A percentile compares a stretch with the other conserved stretches of the same genome.
Conservation (phyloP, 2,329 filamentous ascomycete species). For the Cyphellophora attinorum region DNA sequence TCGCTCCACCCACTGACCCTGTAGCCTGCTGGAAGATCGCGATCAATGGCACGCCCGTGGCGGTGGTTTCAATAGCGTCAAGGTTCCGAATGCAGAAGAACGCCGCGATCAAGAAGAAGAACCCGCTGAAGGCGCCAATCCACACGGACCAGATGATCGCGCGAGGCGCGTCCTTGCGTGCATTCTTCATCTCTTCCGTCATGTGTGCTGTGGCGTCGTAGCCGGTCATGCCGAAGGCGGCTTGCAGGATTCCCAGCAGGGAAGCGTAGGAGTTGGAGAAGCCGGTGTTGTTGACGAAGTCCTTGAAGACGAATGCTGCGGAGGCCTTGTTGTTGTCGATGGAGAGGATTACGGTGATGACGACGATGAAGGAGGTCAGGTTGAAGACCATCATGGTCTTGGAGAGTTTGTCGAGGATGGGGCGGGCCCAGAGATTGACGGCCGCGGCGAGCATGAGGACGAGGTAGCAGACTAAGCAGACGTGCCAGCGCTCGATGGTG, state of each 20-base stretch:
- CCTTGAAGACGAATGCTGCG: conserved; percentile 47
- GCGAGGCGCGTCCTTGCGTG: conserved; percentile 23
- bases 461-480: conserved; percentile 42
- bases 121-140: conserved; percentile 25
- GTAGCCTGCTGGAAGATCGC: no score
- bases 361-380: conserved; percentile 41
- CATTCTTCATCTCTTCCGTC: conserved; percentile 29
- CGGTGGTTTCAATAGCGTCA: conserved; percentile 42
- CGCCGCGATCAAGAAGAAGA: conserved; percentile 25
- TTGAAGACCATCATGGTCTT: conserved; percentile 36
- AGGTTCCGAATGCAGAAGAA: conserved; percentile 35
- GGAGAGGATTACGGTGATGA: conserved; percentile 43
- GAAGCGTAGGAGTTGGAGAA: no score
- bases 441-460: conserved; percentile 35
- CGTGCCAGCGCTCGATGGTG: conserved; percentile 47
- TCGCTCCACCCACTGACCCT: no score
- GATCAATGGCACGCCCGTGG: conserved; percentile 28
- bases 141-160: conserved; percentile 24
- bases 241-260: no score
- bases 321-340: conserved; percentile 45
- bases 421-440: conserved; percentile 41
- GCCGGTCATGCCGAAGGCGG: no score
- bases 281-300: conserved; percentile 39
- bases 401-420: conserved; percentile 27
- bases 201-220: conserved; percentile 18